Conservation (phyloP, 2,329 filamentous ascomycete species). For the Fusarium sarcochroum region DNA sequence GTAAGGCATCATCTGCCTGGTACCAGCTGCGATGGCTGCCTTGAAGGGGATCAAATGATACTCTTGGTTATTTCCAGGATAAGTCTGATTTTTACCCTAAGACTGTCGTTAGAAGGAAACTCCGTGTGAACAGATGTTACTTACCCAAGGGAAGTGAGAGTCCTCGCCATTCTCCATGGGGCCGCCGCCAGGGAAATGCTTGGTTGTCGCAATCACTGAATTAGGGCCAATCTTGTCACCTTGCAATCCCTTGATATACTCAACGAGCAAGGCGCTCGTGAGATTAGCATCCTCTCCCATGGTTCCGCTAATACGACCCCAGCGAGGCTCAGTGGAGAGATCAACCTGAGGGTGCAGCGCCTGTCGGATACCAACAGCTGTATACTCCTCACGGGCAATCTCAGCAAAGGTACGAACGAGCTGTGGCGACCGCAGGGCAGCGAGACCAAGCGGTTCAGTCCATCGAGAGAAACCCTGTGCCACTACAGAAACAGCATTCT, state of each 20-base stretch:
- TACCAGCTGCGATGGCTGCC: slow-evolving; percentile 63
- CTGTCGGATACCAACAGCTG: slow-evolving; percentile 59
- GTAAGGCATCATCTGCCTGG: slow-evolving; percentile 67
- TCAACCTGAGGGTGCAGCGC: slow-evolving; percentile 67
- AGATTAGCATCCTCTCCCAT: slow-evolving; percentile 65
- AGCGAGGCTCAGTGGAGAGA: slow-evolving; percentile 65
- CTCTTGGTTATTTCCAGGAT: slow-evolving; percentile 64
- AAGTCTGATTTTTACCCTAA: slow-evolving; percentile 65
- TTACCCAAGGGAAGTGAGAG: slow-evolving; percentile 61
- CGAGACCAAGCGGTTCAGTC: slow-evolving; percentile 66
- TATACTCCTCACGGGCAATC: slow-evolving; percentile 63
- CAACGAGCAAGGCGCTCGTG: slow-evolving; percentile 54
- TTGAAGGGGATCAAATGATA: slow-evolving; percentile 66
- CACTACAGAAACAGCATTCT: slow-evolving; percentile 48
- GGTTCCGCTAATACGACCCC: slow-evolving; percentile 61
- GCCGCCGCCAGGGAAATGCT: slow-evolving; percentile 68
- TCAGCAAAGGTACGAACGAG: slow-evolving; percentile 63
- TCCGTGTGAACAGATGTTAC: rapidly evolving
- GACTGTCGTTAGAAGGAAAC: slow-evolving; percentile 43
- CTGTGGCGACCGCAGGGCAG: slow-evolving; percentile 60
- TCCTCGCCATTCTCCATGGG: slow-evolving; percentile 65
- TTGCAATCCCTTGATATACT: slow-evolving; percentile 64
- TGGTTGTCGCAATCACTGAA: slow-evolving; percentile 64
- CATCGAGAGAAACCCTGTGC: slow-evolving; percentile 63
- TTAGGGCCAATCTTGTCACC: slow-evolving; percentile 58